Conservation (phyloP, 176 grass and related monocot species). For the Zizania latifolia region DNA sequence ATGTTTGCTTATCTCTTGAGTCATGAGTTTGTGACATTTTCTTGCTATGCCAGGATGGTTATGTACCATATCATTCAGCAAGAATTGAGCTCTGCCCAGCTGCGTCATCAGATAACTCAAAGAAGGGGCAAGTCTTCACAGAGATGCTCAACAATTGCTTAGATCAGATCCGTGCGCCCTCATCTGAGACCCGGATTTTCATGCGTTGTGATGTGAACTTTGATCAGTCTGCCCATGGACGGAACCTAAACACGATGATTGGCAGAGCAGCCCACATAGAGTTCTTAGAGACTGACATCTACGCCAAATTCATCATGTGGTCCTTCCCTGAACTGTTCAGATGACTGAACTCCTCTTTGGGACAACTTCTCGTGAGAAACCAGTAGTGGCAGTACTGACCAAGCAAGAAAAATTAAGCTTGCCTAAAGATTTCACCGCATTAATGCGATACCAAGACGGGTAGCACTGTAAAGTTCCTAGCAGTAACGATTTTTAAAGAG, state of each 20-base stretch:
- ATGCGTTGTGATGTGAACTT: conserved; percentile 92
- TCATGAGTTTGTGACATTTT: background rate
- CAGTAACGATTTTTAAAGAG: conserved; percentile 31
- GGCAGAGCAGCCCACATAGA: conserved; percentile 92
- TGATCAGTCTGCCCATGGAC: conserved; percentile 59
- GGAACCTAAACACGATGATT: conserved; percentile 85
- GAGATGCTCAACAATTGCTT: conserved; percentile 94
- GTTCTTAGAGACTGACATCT: conserved; percentile 80
- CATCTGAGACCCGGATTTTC: conserved; percentile 62
- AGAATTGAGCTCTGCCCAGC: conserved; percentile 81
- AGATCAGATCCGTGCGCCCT: conserved; percentile 77
- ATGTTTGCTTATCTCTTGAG: background rate
- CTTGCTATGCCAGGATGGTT: conserved; percentile 64
- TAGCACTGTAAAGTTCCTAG: conserved; percentile 45
- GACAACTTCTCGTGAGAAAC: background rate
- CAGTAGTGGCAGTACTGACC: conserved; percentile 33
- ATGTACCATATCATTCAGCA: conserved; percentile 97
- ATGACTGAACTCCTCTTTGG: conserved; percentile 25
- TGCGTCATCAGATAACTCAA: conserved; percentile 71
- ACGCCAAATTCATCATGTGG: conserved; percentile 95
- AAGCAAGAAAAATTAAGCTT: conserved; percentile 29
- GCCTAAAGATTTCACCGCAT: conserved; percentile 15
- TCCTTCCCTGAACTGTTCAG: conserved; percentile 79
- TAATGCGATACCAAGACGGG: background rate
- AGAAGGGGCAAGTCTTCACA: conserved; percentile 75